Base-by-base conservation (phyloP, 257 asterid genomes). In the Solanum ossicruentum region DNA sequence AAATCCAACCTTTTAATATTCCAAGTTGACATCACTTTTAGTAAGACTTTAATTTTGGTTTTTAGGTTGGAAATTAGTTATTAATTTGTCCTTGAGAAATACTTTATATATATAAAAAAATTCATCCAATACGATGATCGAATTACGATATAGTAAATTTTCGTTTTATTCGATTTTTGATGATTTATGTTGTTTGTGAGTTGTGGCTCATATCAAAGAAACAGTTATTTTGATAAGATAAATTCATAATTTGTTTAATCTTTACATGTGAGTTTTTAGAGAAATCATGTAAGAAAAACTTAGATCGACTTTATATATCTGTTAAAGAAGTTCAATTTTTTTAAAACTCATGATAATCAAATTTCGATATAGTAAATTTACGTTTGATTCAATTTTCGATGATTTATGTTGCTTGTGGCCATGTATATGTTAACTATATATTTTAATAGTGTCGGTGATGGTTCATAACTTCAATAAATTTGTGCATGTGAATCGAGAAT, bases 371-470 rank as follows among this genome's bases (percentile, higher is more conserved):
- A 6, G 1, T 0, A 63, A 63, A 23, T 12, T 12, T 7, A 0
- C 0, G 13, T 12, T 15, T 23, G 0, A 63, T 23, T 23, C 1
- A 1, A 12, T 65, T 65, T 65, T 12, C 3, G 0, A 1, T 26
- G 2, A 26, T 65, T 6, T 61, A 10, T 60, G 20, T 32, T 15
- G 47, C 0, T 3, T 43, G 0, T 71, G 32, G 6, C 11, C 56
- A 20, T 71, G 56, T 71, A 0, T 10, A 32, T 32, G 3, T 32
- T 32, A 32, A 32, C 36, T 20, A 23, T 21, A 63, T 12, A 72
- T n/a, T 72, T 73, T 3, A 12, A 8, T 7, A n/a, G 3, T 73
- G n/a, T 7, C 21, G 0, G 2, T 73, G 1, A 1, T 45, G 57
- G 1, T 12, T 73, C 36, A 12, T 12, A 47, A 47, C 12, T 6